These are phyloP conservation scores for Biancaea sappan DNA, from an alignment of 306 rosid species.

Conservation along the genomic window DNA sequence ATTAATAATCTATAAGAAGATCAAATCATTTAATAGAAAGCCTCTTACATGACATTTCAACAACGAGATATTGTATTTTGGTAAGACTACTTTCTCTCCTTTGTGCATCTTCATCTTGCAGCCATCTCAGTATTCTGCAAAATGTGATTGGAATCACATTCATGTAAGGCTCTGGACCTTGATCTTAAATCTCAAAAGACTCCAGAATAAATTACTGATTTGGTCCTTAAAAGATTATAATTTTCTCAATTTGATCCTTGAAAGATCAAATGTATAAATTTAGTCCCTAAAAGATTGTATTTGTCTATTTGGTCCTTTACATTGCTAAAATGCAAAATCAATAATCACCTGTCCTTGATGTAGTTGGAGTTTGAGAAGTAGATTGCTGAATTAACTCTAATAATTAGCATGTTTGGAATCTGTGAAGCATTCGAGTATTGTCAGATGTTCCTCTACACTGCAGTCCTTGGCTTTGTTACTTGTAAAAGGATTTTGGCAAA, in stretches of 20 bases:
- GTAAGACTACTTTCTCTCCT: constrained; percentile 30
- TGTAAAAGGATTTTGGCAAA: constrained; percentile 74
- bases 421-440: constrained; percentile 71
- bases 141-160: neutral
- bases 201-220: too few relatives aligned
- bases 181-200: too few relatives aligned
- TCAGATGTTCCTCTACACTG: constrained; percentile 61
- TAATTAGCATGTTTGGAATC: constrained; percentile 55
- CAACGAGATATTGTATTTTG: constrained; percentile 41
- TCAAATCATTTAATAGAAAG: constrained; percentile 2
- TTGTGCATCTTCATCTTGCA: constrained; percentile 54
- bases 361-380: constrained; percentile 90
- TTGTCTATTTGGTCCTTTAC: too few relatives aligned
- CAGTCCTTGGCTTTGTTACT: constrained; percentile 82
- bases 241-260: too few relatives aligned
- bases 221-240: too few relatives aligned
- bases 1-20: neutral
- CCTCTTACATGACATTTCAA: constrained; percentile 92
- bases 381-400: constrained; percentile 87
- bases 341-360: constrained; percentile 72
- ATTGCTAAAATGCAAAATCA: too few relatives aligned
- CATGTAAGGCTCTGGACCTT: neutral
- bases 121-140: constrained; percentile 78
- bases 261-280: too few relatives aligned
- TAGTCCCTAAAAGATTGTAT: too few relatives aligned